Evolutionary conservation across 2,329 filamentous ascomycete species (phyloP), one percentile per base, ranked within the genome.

Genomic region (Fusarium abutilonis): DNA sequence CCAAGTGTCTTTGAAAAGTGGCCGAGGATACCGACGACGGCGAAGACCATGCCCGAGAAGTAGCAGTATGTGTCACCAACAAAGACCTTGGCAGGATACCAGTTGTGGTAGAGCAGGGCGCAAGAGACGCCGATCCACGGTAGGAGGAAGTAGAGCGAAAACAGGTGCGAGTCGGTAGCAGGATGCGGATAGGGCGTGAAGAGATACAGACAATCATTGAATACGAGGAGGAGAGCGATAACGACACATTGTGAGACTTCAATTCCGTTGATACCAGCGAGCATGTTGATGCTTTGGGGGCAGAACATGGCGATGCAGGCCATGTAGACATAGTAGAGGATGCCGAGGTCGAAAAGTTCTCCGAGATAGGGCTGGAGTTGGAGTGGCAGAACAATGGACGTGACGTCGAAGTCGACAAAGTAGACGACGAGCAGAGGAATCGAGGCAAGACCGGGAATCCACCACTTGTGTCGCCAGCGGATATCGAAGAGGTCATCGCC

Each of bases 1-100:
- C 97, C 85, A 41, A 99, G 84, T 1, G 95, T 99, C 79, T 99
- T 99, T 80, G 91, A 96, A 80, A 99, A 99, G 79, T 99, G 95
- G 21, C 95, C 95, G 48, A 97, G 84, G 72, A 99, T 98, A 63
- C 92, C 93, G 65, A 98, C 95, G 40, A 97, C 93, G 50, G 94
- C 95, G 74, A 99, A 99, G 35, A 98, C 91, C 93, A 99, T 99
- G 67, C 95, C 95, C 1, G 95, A 95, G 76, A 99, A 97, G 79
- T 99, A 99, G 83, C 95, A 99, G 83, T 98, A 99, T 4, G 95
- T 99, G 77, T 99, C 95, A 52, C 95, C 95, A 9, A 98, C 94
- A 72, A 99, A 99, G 9, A 98, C 95, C 70, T 88, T 89, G 21
- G 94, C 92, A 0, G 95, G 95, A 74, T 93, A 99, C 91, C 93